Evolutionary conservation across 495 filamentous ascomycete species (phyloP), one percentile per base, ranked within the genome.

Genomic region (Hypoxylon perforatum): DNA sequence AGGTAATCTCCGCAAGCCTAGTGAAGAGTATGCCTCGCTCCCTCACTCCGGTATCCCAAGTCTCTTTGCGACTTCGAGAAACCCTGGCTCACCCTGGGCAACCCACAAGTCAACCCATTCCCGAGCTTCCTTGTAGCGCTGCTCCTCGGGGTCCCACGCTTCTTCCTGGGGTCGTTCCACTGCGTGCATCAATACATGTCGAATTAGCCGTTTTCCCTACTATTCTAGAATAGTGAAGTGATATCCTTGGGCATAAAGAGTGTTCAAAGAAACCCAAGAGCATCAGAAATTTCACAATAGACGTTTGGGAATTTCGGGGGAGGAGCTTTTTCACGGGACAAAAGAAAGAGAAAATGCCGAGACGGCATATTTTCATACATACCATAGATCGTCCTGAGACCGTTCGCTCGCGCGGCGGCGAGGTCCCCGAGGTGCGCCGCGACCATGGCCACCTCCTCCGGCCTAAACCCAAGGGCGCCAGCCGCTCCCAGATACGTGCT

Each of bases 351-450:
- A n/a, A n/a, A n/a, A n/a, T n/a, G n/a, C n/a, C n/a, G n/a, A n/a
- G n/a, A n/a, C n/a, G n/a, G n/a, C n/a, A n/a, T n/a, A n/a, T n/a
- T n/a, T n/a, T n/a, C n/a, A n/a, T n/a, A n/a, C n/a, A n/a, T n/a
- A n/a, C n/a, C n/a, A 77, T 92, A 95, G 36, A 96, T 82, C 0
- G 89, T 90, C 71, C 83, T 77, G 48, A 93, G 78, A 0, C 91
- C 92, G 42, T 77, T 80, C 10, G 59, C 71, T 71, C 87, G 87
- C 11, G 91, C 92, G 0, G 85, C 90, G 47, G 85, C 81, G 61
- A 94, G 69, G 70, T 94, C 91, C 11, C 61, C 68, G 47, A 93
- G 72, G 76, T 96, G 92, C 39, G 91, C 86, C 12, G 92, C 91
- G n/a, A 93, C 91, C 86, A 94, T 83, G 0, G 84, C 90, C 52